phyloP scores from a whole-genome alignment of 2,329 filamentous ascomycete genomes.

The Talaromyces sp. region DNA sequence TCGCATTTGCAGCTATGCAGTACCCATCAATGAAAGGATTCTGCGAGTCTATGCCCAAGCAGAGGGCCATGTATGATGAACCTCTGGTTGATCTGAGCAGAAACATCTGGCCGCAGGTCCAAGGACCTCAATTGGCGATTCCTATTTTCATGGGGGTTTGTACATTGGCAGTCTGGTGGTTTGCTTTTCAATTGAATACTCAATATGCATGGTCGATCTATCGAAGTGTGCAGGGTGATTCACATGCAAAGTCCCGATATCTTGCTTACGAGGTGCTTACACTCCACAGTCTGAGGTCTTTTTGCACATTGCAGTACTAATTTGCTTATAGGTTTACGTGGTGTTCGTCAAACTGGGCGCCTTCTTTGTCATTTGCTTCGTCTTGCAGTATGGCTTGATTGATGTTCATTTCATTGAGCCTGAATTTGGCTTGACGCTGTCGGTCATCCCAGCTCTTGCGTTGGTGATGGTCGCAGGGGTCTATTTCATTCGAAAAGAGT shows the following conservation, averaged over 20 bases:
- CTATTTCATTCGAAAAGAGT: slow-evolving; percentile 15
- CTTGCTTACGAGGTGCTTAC: slow-evolving; percentile 16
- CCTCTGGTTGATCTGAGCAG: slow-evolving; percentile 11
- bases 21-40: slow-evolving; percentile 7
- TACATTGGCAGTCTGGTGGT: slow-evolving; percentile 11
- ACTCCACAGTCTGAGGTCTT: not conserved
- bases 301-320: not conserved
- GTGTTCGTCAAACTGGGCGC: slow-evolving; percentile 21
- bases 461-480: slow-evolving; percentile 18
- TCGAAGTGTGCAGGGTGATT: slow-evolving; percentile 17
- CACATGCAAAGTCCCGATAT: slow-evolving; percentile 10
- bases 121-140: slow-evolving; percentile 11
- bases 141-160: slow-evolving; percentile 17
- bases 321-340: slow-evolving; percentile 15
- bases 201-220: slow-evolving; percentile 26
- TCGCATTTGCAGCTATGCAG: slow-evolving; percentile 19
- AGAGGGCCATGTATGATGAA: not conserved
- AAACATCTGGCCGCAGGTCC: slow-evolving; percentile 16
- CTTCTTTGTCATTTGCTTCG: slow-evolving; percentile 19
- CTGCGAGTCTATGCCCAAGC: not conserved
- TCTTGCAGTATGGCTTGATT: slow-evolving; percentile 23
- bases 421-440: slow-evolving; percentile 21
- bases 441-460: slow-evolving; percentile 14
- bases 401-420: slow-evolving; percentile 24
- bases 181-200: slow-evolving; percentile 18